These are phyloP conservation scores for Phytophthora chlamydospora DNA, from an alignment of 352 stramenopile genomes.

Conservation along the genomic window DNA sequence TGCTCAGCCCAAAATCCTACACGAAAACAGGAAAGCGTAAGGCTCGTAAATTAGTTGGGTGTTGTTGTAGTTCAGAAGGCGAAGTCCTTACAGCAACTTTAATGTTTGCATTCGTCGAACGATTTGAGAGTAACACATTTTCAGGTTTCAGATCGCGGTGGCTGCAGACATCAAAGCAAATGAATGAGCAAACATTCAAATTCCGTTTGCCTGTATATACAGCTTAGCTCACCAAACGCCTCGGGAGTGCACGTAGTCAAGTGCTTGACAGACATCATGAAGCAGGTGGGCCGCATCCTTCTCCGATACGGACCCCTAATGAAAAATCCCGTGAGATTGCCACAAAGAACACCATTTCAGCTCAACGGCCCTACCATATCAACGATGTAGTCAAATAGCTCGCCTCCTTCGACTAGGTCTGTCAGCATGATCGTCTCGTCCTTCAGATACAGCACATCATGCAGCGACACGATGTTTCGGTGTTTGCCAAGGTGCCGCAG, in stretches of 20 bases:
- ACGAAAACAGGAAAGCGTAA: constrained; percentile 2
- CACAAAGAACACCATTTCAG: too few species aligned
- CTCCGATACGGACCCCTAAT: constrained; percentile 75
- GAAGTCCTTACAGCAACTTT: constrained; percentile 64
- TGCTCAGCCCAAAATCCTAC: constrained; percentile 79
- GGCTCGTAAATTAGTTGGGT: background rate
- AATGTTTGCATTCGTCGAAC: constrained; percentile 56
- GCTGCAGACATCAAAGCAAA: constrained; percentile 28
- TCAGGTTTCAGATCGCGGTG: constrained; percentile 82
- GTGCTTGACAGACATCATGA: constrained; percentile 58
- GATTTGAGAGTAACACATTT: constrained; percentile 73
- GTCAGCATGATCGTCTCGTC: constrained; percentile 83
- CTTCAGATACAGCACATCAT: constrained; percentile 65
- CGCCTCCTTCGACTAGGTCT: constrained; percentile 74
- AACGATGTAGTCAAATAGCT: constrained; percentile 86
- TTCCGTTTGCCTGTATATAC: background rate
- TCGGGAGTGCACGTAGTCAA: constrained; percentile 74
- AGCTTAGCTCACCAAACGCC: constrained; percentile 56
- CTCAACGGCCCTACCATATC: constrained; percentile 43
- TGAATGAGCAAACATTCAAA: constrained; percentile 4
- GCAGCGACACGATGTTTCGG: constrained; percentile 72
- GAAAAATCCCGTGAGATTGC: too few species aligned
- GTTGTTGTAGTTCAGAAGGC: background rate
- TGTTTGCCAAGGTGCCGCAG: constrained; percentile 64
- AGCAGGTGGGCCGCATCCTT: constrained; percentile 72